Conservation (phyloP, 2,329 filamentous ascomycete genomes). For the Neopestalotiopsis sp. region DNA sequence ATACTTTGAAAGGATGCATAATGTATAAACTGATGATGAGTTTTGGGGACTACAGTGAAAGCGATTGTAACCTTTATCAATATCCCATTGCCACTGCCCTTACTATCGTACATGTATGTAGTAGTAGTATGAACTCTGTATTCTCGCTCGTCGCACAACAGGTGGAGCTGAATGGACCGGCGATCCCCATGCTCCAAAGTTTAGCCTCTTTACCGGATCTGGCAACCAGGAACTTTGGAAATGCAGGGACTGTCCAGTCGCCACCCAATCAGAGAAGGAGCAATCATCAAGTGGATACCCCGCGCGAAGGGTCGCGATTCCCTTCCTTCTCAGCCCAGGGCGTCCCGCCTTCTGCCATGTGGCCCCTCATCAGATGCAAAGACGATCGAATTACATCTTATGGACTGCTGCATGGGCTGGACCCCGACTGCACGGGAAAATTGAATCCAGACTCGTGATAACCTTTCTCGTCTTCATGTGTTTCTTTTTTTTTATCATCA, state of each 20-base stretch:
- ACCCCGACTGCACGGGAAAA: neutral
- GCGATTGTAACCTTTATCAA: no score
- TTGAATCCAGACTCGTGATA: neutral
- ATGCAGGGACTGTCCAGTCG: neutral
- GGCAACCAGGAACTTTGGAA: conserved; percentile 17
- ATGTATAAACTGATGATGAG: no score
- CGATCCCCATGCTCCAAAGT: neutral
- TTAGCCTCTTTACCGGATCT: conserved; percentile 4
- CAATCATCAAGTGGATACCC: neutral
- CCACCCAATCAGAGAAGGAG: neutral
- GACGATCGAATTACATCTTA: neutral
- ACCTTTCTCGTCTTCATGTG: neutral
- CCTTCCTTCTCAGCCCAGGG: neutral
- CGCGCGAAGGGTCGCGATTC: neutral
- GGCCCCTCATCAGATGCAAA: neutral
- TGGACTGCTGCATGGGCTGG: no score
- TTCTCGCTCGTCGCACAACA: neutral
- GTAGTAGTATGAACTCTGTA: no score
- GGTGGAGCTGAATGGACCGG: neutral
- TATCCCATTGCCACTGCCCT: no score
- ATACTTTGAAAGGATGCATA: no score
- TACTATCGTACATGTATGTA: no score
- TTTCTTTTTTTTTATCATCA: neutral
- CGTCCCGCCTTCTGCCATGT: no score
- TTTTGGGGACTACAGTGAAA: no score